Evolutionary conservation across 495 filamentous ascomycete genomes (phyloP).

Genomic region (Aspergillus nidulans): DNA sequence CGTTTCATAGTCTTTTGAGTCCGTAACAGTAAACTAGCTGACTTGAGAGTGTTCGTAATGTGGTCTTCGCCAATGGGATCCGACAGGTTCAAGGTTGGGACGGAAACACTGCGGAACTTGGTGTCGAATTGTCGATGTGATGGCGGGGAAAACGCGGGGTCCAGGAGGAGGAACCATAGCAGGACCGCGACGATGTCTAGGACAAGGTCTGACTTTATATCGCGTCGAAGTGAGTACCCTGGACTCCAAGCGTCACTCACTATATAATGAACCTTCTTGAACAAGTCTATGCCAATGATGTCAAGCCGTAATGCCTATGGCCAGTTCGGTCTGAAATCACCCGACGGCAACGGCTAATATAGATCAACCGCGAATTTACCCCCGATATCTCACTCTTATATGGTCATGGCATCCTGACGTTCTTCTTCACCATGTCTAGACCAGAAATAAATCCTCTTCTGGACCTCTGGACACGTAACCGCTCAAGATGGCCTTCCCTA

Average conservation of each 20-base stretch:
- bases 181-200: neutral
- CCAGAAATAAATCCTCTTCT: neutral
- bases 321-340: constrained; percentile 4
- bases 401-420: neutral
- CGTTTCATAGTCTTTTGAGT: neutral
- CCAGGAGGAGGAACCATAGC: neutral
- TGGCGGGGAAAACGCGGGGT: neutral
- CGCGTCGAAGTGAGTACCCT: neutral
- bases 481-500: constrained; percentile 29
- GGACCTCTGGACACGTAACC: neutral
- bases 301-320: neutral
- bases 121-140: neutral
- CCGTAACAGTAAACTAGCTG: neutral
- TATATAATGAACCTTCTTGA: neutral
- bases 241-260: neutral
- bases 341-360: constrained; percentile 9
- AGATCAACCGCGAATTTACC: neutral
- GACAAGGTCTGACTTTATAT: neutral
- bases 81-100: neutral
- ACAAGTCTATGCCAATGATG: neutral
- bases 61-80: neutral
- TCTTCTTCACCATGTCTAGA: neutral
- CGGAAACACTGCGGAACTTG: neutral
- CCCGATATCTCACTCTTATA: constrained; percentile 1
- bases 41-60: neutral